Base-by-base conservation (phyloP, 2,329 filamentous ascomycete genomes). In the Aspergillus awamori region DNA sequence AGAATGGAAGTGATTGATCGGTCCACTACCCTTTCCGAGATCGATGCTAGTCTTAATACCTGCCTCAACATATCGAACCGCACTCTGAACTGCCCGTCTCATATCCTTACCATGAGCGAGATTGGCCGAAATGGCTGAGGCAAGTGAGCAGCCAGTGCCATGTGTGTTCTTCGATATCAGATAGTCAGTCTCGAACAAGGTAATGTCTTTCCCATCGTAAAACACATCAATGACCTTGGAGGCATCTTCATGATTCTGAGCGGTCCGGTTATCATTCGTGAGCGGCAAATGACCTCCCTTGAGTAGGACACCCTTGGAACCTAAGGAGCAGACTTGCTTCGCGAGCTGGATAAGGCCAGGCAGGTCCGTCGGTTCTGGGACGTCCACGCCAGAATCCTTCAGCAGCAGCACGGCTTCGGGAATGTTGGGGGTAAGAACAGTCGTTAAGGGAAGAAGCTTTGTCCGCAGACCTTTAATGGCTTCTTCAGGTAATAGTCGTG, bases 251-350 rank as follows among this genome's bases (percentile, higher is more conserved):
- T 86, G 81, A 0, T 74, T 79, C 48, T 77, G 80, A 0, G 91
- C 89, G 0, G 85, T 83, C 5, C 80, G 81, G 22, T 87, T 82
- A 52, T 89, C 85, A 53, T 80, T 82, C 5, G 83, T 87, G 65
- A 98, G 84, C 1, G 94, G 93, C n/a, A 89, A 76, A 77, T 98
- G 95, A 0, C 94, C 94, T 45, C 94, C 94, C 77, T 98, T 98
- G 61, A 97, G 81, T 8, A 98, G 83, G 30, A 97, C 90, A 80
- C 89, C 93, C 65, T 86, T 84, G 0, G 93, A 89, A 0, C 93
- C 93, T 0, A 96, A 80, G 1, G 76, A 74, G 41, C 87, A 85
- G 7, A 97, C 81, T 11, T 80, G 79, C 63, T 84, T 86, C 0
- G 90, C 92, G 36, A 96, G 81, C 0, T 77, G 71, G 67, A 92